A percentile compares a stretch with the other conserved stretches of the same genome.
Conservation (phyloP, 1,284 basidiomycete genomes). For the Puccinia polysora region DNA sequence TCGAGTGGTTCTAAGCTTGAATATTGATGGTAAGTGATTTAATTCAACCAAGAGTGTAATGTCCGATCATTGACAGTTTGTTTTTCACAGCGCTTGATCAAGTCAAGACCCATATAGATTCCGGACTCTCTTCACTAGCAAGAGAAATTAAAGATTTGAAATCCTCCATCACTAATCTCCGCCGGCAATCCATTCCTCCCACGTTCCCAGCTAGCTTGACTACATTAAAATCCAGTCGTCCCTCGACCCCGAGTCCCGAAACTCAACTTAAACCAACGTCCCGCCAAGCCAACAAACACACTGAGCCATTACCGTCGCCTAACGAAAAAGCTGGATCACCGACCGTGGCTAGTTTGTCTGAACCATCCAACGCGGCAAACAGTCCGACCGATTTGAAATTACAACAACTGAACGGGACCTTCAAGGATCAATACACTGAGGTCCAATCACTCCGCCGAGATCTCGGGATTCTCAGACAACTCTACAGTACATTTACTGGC, state of each 20-base stretch:
- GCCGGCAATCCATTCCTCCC: slow-evolving; percentile 57
- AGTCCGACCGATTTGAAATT: slow-evolving; percentile 57
- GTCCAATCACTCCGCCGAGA: slow-evolving; percentile 88
- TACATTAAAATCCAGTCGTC: slow-evolving; percentile 48
- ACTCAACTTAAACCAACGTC: slow-evolving; percentile 67
- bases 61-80: neutral
- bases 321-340: slow-evolving; percentile 30
- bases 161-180: slow-evolving; percentile 59
- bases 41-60: neutral
- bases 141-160: slow-evolving; percentile 89
- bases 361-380: slow-evolving; percentile 27
- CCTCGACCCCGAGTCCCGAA: slow-evolving; percentile 66
- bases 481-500: slow-evolving; percentile 86
- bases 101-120: slow-evolving; percentile 94
- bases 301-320: slow-evolving; percentile 15
- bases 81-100: slow-evolving; percentile 77
- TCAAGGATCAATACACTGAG: slow-evolving; percentile 88
- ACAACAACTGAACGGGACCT: slow-evolving; percentile 63
- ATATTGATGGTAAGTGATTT: slow-evolving; percentile 80
- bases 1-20: slow-evolving; percentile 78
- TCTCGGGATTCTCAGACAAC: slow-evolving; percentile 83
- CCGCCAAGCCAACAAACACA: slow-evolving; percentile 57
- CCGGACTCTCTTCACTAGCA: slow-evolving; percentile 76
- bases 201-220: neutral
- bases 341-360: slow-evolving; percentile 17